These are phyloP conservation scores for Fraxinus quadrangulata DNA, from an alignment of 257 asterid genomes.

Conservation along the genomic window DNA sequence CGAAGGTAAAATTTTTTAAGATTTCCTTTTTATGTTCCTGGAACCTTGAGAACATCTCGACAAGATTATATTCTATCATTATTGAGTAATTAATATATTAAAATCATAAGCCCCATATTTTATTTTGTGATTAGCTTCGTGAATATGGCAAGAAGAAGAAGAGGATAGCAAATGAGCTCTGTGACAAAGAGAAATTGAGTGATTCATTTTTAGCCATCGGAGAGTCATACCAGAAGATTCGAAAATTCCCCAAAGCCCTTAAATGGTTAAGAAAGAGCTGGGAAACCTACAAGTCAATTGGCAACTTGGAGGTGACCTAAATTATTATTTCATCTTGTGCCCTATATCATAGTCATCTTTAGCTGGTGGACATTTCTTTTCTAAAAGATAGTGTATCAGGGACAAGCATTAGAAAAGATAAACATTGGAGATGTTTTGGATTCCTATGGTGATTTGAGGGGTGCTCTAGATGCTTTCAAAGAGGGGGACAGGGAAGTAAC, in stretches of 20 bases:
- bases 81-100: constrained; percentile 26
- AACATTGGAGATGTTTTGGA: constrained; percentile 81
- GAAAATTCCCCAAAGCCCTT: constrained; percentile 63
- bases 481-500: constrained; percentile 75
- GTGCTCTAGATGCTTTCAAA: constrained; percentile 70
- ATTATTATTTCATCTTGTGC: constrained; percentile 14
- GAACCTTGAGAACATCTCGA: background rate
- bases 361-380: constrained; percentile 11
- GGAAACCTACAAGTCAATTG: constrained; percentile 67
- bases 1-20: constrained; percentile 14
- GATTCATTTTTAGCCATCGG: constrained; percentile 83
- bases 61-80: constrained; percentile 8
- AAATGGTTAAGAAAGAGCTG: constrained; percentile 80
- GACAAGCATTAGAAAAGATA: constrained; percentile 85
- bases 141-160: constrained; percentile 73
- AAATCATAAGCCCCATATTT: constrained; percentile 18
- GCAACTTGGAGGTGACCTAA: constrained; percentile 80
- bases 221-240: constrained; percentile 80
- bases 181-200: constrained; percentile 79
- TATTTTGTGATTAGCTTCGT: constrained; percentile 53
- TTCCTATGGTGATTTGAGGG: constrained; percentile 62
- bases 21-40: constrained; percentile 3
- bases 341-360: constrained; percentile 14
- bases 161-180: constrained; percentile 63
- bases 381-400: constrained; percentile 52